Conservation (phyloP, 2,329 filamentous ascomycete species). For the Penicillium sp. region DNA sequence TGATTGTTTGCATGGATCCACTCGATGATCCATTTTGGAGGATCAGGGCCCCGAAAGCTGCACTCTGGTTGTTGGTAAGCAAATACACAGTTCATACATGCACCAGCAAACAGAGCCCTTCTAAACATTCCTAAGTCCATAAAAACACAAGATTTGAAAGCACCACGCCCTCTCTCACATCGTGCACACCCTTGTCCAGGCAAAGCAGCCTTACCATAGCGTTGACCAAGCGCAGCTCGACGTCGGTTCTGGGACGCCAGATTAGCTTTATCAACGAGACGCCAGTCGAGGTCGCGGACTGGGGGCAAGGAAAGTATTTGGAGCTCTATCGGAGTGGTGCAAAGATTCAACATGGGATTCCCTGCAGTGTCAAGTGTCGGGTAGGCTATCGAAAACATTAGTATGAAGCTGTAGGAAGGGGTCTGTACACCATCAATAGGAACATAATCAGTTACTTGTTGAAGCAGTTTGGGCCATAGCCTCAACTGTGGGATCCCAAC, state of each 20-base stretch:
- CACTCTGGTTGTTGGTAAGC: background rate
- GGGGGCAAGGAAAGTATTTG: rapidly evolving
- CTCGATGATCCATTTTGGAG: too few relatives aligned
- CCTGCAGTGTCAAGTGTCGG: background rate
- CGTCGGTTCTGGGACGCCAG: rapidly evolving
- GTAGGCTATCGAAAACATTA: background rate
- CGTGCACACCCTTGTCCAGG: background rate
- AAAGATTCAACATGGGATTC: background rate
- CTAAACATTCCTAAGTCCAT: too few relatives aligned
- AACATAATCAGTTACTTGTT: background rate
- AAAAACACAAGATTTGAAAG: background rate
- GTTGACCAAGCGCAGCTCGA: background rate
- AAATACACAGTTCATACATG: background rate
- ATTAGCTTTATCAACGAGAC: rapidly evolving
- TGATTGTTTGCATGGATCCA: too few relatives aligned
- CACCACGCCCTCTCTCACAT: background rate
- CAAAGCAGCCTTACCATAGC: background rate
- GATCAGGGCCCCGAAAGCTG: background rate
- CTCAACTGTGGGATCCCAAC: background rate
- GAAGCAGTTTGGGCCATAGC: background rate
- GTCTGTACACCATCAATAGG: too few relatives aligned
- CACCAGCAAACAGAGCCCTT: background rate
- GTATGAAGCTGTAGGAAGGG: background rate
- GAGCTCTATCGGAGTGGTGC: background rate
- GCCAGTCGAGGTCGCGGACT: background rate